Evolutionary conservation across 192 early-diverging fungal genomes (phyloP), one percentile per base, ranked within the genome.

Genomic region (Coemansia sp.): DNA sequence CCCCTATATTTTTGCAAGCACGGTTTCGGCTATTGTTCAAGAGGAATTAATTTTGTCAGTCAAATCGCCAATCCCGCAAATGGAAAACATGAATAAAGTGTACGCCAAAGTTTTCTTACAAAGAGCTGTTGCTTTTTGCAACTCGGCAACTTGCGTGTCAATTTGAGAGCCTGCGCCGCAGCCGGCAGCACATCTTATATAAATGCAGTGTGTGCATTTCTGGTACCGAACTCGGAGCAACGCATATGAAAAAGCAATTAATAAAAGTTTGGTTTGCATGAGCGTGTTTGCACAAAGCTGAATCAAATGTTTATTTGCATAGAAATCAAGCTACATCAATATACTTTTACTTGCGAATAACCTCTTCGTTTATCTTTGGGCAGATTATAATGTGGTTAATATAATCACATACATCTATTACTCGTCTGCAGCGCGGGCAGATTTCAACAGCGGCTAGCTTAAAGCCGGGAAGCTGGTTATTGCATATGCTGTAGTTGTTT

Each of bases 181-280:
- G 32, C 32, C 32, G 8, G 32, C 32, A 35, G 8, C 32, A 35
- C 14, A 45, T 4, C 14, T 45, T 45, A 45, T 45, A 45, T 45
- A 45, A 45, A 45, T 45, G 41, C 41, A 45, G 14, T 15, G 41
- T 12, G 41, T 45, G 41, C 41, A 45, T 12, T 45, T 45, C 15
- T 45, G 41, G 15, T 45, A 45, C 41, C 41, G 14, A n/a, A 45
- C 14, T 45, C 15, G 41, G 11, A 45, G 23, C 17, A 10, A 10
- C 21, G 17, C 15, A 12, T 52, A 17, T 11, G 21, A 52, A 52
- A 52, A 52, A 52, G 9, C 17, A 52, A 19, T 24, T 52, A 23
- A 52, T 52, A 52, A 52, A 52, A 8, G 50, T 52, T 21, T 19
- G 41, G 4, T 45, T n/a, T 45, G 41, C 41, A 45, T 45, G 41